phyloP scores from a whole-genome alignment of 345 rosid genomes.

The Anacardium occidentale region DNA sequence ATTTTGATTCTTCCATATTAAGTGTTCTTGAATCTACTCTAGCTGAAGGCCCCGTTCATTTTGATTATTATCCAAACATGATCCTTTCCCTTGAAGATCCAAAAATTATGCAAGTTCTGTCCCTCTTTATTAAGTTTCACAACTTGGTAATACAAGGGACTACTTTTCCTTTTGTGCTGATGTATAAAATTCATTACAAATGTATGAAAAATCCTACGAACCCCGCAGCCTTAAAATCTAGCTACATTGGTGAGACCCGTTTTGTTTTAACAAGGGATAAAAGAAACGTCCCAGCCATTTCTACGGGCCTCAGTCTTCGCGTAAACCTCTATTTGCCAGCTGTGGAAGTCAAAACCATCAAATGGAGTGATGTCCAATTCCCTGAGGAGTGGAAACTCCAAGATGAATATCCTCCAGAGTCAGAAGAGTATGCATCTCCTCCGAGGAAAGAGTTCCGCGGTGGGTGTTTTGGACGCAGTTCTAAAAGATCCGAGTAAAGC shows the following conservation, averaged over 20 bases:
- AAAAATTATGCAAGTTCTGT: neutral
- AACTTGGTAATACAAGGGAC: neutral
- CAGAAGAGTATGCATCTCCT: neutral
- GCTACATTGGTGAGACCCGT: neutral
- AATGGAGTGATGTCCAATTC: neutral
- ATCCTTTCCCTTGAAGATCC: conserved; percentile 1
- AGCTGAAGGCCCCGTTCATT: neutral
- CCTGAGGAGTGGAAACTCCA: neutral
- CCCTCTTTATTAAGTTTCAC: neutral
- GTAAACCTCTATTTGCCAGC: too few relatives aligned
- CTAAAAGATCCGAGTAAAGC: too few relatives aligned
- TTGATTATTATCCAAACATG: neutral
- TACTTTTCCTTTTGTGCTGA: neutral
- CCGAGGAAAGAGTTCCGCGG: neutral
- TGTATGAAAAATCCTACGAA: neutral
- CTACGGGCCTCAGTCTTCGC: too few relatives aligned
- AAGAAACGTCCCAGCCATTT: too few relatives aligned
- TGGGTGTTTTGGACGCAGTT: too few relatives aligned
- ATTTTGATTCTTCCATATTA: neutral
- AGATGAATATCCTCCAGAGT: neutral
- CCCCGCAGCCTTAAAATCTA: neutral
- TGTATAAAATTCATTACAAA: neutral
- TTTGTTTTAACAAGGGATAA: neutral
- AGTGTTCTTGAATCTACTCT: neutral
- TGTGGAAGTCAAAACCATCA: neutral